Base-by-base conservation (phyloP, 129 eudicot species). In the Scalesia atractyloides region DNA sequence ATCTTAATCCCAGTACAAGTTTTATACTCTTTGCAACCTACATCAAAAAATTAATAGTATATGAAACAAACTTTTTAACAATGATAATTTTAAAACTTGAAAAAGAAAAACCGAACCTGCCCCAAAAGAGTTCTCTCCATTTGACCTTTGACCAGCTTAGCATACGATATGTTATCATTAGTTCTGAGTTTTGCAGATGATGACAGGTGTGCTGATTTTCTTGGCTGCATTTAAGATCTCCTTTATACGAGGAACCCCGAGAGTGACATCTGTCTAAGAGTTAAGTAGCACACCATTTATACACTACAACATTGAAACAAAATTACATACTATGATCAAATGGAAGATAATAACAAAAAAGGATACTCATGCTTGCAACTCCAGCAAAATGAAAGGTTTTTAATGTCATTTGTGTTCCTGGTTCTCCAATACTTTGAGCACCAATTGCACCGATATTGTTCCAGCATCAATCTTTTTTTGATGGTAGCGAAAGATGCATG, bases 321-420 rank as follows among this genome's bases (percentile, higher is more conserved):
- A n/a, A 46, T 5, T 54, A 41, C 0, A 24, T 18, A 66, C 18
- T 44, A 13, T 12, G 47, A 72, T n/a, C 54, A 57, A 50, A 17
- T 19, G 10, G 36, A 34, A 73, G 11, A 5, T 0, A 12, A 17
- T 9, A 5, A 53, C 14, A 15, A 64, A 68, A 53, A 73, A 85
- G 98, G 98, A 93, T 93, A 93, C 98, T 94, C 99, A 87, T 94
- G 99, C 96, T 88, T 8, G 97, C 99, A 81, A 94, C 99, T 73
- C 99, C 99, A 79, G 99, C 99, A 88, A 94, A 94, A 78, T 94
- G 99, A 73, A 94, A 94, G 54, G 99, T 94, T 80, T 94, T 94
- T 56, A 94, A 68, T 1, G 99, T 94, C 99, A 94, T 94, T 78
- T 94, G 99, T 37, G 99, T 94, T 56, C 99, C 99, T 48, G 99